phyloP scores from a whole-genome alignment of 1,284 basidiomycete genomes.

The Rhodotorula sp. region DNA sequence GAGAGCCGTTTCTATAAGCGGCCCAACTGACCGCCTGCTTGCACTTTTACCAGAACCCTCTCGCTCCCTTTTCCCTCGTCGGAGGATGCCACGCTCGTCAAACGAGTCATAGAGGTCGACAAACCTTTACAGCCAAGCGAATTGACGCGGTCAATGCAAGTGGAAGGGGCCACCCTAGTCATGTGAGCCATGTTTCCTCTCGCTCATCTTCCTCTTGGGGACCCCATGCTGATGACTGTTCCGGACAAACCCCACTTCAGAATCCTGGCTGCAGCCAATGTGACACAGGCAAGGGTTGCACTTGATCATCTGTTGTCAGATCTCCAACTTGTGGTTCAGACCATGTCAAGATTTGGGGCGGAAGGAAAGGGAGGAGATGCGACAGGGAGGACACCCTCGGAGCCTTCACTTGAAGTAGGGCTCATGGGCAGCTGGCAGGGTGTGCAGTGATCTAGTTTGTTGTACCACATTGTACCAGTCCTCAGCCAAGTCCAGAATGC shows the following conservation, averaged over 20 bases:
- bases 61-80: slow-evolving; percentile 38
- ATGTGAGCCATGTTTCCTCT: slow-evolving; percentile 14
- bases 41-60: slow-evolving; percentile 24
- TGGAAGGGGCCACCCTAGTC: slow-evolving; percentile 17
- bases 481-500: too few relatives aligned
- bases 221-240: neutral
- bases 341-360: slow-evolving; percentile 43
- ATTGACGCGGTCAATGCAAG: slow-evolving; percentile 22
- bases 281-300: slow-evolving; percentile 45
- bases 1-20: neutral
- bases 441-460: neutral
- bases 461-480: neutral
- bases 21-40: neutral
- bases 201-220: neutral
- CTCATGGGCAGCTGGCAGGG: slow-evolving; percentile 36
- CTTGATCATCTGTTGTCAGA: slow-evolving; percentile 58
- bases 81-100: slow-evolving; percentile 33
- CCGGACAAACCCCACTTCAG: neutral
- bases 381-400: neutral
- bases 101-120: slow-evolving; percentile 41
- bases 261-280: slow-evolving; percentile 38
- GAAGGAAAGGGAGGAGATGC: neutral
- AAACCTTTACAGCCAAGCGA: slow-evolving; percentile 26
- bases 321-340: slow-evolving; percentile 56
- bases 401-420: slow-evolving; percentile 30